Base-by-base conservation (phyloP, 306 rosid genomes). In the Acmispon strigosus region DNA sequence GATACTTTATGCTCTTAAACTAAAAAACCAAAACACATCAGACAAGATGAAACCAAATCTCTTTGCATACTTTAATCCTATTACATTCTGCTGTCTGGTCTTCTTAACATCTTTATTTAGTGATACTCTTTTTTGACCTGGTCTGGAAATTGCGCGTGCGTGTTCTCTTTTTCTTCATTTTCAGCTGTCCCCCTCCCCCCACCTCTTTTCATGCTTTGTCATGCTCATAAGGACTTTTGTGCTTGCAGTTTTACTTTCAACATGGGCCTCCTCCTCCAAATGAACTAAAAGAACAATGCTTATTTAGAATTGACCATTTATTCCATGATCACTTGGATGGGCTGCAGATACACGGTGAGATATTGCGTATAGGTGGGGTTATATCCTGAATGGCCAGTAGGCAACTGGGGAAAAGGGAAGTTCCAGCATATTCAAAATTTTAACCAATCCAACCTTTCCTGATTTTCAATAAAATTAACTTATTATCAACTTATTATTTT, bases 171-270 rank as follows among this genome's bases (percentile, higher is more conserved):
- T n/a, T 60, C 1, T 47, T 51, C 37, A 1, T 15, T 47, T 34
- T 22, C 8, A 42, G 27, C 12, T 43, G 18, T 16, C 70, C 17
- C 37, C 10, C 41, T 39, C n/a, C 15, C 15, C 22, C 22, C 60
- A 10, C 43, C 32, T 67, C 15, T 39, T 57, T 49, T 24, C 24
- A 27, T 72, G 41, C 18, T 44, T 62, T 75, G 41, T 71, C 50
- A 47, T 78, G 36, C 70, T 65, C 43, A 43, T 78, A 42, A 37
- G 62, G 39, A 13, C 42, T 69, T 80, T 19, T 45, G 32, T 73
- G 65, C 53, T 82, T 87, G 91, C 89, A 95, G 99, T 95, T 95
- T 83, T 95, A 89, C 86, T 95, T 91, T 75, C 96, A 82, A 72
- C 69, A 86, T 82, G 99, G 99, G 2, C 96, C 88, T 20, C 99